Base-by-base conservation (phyloP, 2,329 filamentous ascomycete genomes). In the Fusarium phyllophilum region DNA sequence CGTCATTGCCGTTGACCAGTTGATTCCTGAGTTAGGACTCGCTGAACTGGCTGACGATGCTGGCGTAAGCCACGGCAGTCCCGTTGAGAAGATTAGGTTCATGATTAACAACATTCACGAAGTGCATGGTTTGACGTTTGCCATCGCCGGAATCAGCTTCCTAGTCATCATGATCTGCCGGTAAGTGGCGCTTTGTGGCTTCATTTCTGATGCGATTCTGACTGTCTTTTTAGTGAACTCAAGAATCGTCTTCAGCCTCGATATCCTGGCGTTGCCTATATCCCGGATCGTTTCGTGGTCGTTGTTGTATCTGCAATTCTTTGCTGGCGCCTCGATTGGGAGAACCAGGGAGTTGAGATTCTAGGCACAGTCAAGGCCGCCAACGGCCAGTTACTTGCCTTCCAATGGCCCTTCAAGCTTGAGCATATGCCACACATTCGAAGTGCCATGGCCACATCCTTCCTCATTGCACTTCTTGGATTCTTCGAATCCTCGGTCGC, bases 401-500 rank as follows among this genome's bases (percentile, higher is more conserved):
- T 98, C 75, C 91, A 93, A 70, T 98, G 95, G 88, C 96, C 96
- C 0, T 96, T 98, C 78, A 90, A 91, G 73, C 84, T 89, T 5
- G 87, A 89, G 10, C 90, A 97, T 76, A 91, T 98, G 86, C 88
- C 90, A 31, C 93, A 98, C 79, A 93, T 97, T 61, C 92, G 93
- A 29, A 93, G 94, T 71, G 93, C 94, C 42, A 93, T 98, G 88
- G 92, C 94, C 58, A 98, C 96, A 0, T 93, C 94, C 0, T 97
- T 99, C 79, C 87, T 98, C 61, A 97, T 99, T 73, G 94, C 95
- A 2, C 87, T 99, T 31, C 90, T 99, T 0, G 96, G 96, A n/a
- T 99, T 99, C 83, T 99, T 99, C 78, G 96, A 99, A 82, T 97
- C 94, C 6, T 97, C 95, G 0, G 95, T 99, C 18, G 96, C 96